A percentile compares a stretch with the other conserved stretches of the same genome.
These are phyloP conservation scores for Cladochytrium replicatum DNA, from an alignment of 192 early-diverging fungal genomes.

Conservation along the genomic window DNA sequence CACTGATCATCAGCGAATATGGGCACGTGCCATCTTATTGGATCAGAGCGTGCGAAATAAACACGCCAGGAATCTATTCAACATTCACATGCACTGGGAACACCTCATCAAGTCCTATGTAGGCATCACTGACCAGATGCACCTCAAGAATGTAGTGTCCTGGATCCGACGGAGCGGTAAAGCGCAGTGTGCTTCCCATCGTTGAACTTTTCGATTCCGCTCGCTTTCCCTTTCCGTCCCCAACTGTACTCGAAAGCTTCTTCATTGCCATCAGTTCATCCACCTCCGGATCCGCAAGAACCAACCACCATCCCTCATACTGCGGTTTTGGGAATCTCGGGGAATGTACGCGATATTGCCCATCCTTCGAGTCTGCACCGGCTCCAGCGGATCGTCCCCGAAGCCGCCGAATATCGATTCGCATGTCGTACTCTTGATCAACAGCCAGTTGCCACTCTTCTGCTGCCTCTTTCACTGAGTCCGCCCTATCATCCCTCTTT, in stretches of 20 bases:
- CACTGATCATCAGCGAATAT: no score
- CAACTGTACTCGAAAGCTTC: conserved; percentile 56
- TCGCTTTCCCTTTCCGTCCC: conserved; percentile 8
- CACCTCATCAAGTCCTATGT: conserved; percentile 58
- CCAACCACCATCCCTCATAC: conserved; percentile 89
- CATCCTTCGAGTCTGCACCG: background rate
- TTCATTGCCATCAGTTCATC: conserved; percentile 73
- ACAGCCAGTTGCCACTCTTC: conserved; percentile 30
- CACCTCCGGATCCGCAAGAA: conserved; percentile 55
- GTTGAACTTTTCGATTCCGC: background rate
- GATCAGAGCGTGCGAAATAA: no score
- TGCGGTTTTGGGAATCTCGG: conserved; percentile 86
- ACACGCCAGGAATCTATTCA: background rate
- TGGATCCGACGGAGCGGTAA: conserved; percentile 2
- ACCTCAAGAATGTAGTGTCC: conserved; percentile 1
- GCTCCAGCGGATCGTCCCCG: conserved; percentile 1
- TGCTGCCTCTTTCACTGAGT: conserved; percentile 16
- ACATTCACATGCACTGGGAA: conserved; percentile 30
- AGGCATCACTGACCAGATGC: conserved; percentile 8
- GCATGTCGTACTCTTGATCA: conserved; percentile 29
- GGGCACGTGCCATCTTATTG: no score
- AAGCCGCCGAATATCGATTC: conserved; percentile 14
- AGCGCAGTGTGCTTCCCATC: conserved; percentile 6
- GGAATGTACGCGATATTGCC: conserved; percentile 51
- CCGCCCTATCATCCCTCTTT: conserved; percentile 8